phyloP scores from a whole-genome alignment of 176 grass and related monocot genomes.

The Guadua angustifolia region DNA sequence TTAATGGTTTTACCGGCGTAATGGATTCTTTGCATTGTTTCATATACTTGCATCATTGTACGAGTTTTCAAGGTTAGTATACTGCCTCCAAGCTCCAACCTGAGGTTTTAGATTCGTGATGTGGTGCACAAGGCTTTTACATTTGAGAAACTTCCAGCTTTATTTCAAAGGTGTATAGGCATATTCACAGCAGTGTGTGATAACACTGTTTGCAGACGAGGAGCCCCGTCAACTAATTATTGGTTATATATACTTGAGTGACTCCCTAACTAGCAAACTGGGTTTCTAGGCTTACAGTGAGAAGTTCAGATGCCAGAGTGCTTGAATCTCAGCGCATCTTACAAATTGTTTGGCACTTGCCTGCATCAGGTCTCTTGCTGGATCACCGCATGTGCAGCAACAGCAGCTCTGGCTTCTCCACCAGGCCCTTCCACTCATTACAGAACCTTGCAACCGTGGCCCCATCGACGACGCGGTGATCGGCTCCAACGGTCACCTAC shows the following conservation, averaged over 20 bases:
- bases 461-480: constrained; percentile 90
- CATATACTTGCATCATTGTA: too few species aligned
- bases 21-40: too few species aligned
- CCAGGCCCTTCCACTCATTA: constrained; percentile 84
- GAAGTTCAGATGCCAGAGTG: background rate
- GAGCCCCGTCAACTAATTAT: background rate
- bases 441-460: constrained; percentile 92
- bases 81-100: too few species aligned
- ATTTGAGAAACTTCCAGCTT: background rate
- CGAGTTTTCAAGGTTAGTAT: too few species aligned
- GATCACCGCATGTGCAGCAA: constrained; percentile 79
- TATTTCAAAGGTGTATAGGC: constrained; percentile 14
- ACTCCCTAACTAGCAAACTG: background rate
- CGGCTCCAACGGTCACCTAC: constrained; percentile 87
- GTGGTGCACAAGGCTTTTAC: background rate
- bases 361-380: constrained; percentile 5
- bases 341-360: background rate
- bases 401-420: constrained; percentile 87
- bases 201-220: background rate
- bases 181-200: background rate
- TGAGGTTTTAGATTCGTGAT: too few species aligned
- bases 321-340: background rate
- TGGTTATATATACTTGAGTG: constrained; percentile 4
- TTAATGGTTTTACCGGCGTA: too few species aligned
- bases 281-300: background rate